Percentiles rank a stretch among this genome's conserved stretches.
Conservation (phyloP, 257 asterid species). For the Osmanthus fragrans region DNA sequence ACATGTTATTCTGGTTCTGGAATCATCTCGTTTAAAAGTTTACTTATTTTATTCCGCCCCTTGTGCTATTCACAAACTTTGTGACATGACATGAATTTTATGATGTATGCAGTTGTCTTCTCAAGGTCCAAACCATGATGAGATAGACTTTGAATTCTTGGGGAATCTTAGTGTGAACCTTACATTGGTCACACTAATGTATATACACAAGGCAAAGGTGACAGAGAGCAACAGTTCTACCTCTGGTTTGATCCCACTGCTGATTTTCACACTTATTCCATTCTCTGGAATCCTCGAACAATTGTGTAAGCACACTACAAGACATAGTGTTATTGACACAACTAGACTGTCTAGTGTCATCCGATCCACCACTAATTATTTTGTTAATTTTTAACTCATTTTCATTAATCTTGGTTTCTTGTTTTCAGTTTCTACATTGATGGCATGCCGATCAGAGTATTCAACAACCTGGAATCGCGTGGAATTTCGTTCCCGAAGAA, state of each 20-base stretch:
- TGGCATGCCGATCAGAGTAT: slow-evolving; percentile 39
- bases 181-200: slow-evolving; percentile 50
- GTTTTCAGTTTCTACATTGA: slow-evolving; percentile 37
- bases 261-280: slow-evolving; percentile 45
- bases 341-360: background rate
- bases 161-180: slow-evolving; percentile 41
- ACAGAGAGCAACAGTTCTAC: slow-evolving; percentile 47
- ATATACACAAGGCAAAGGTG: slow-evolving; percentile 39
- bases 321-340: background rate
- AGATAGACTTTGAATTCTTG: slow-evolving; percentile 54
- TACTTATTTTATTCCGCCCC: no score
- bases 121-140: slow-evolving; percentile 41
- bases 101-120: slow-evolving; percentile 45
- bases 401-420: background rate
- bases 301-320: slow-evolving; percentile 32
- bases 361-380: background rate
- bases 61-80: background rate
- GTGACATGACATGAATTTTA: background rate
- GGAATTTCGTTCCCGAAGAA: slow-evolving; percentile 36
- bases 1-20: no score
- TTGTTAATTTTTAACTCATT: background rate
- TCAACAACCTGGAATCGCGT: slow-evolving; percentile 29
- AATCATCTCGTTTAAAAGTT: no score
- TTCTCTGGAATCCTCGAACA: slow-evolving; percentile 45
- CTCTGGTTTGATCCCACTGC: slow-evolving; percentile 56